Percentiles rank a stretch among this genome's conserved stretches.
Conservation (phyloP, 352 stramenopile species). For the Pythium phragmiticola region DNA sequence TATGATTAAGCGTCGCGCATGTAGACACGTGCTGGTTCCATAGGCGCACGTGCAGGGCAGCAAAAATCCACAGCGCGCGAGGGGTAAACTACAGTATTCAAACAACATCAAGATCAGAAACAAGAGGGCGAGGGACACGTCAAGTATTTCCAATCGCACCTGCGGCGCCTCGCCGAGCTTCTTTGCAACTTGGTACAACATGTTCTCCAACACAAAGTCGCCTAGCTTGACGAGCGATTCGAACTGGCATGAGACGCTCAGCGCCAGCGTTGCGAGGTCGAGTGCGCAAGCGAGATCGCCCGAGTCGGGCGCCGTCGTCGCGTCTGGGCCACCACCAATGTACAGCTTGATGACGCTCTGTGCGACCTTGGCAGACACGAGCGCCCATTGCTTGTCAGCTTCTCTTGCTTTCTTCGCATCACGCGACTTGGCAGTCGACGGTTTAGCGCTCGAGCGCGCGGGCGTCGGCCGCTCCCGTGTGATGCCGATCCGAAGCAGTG, state of each 20-base stretch:
- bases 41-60: slow-evolving; percentile 49
- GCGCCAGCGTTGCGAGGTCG: slow-evolving; percentile 50
- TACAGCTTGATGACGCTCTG: slow-evolving; percentile 69
- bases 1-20: slow-evolving; percentile 21
- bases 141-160: slow-evolving; percentile 22
- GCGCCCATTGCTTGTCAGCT: slow-evolving; percentile 31
- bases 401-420: slow-evolving; percentile 8
- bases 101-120: neutral
- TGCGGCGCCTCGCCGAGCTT: slow-evolving; percentile 57
- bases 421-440: neutral
- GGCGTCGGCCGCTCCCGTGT: neutral
- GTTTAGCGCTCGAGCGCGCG: neutral
- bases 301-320: neutral
- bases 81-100: slow-evolving; percentile 1
- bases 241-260: slow-evolving; percentile 48
- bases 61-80: slow-evolving; percentile 39
- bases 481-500: slow-evolving; percentile 10
- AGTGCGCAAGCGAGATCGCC: slow-evolving; percentile 38
- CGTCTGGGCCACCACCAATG: slow-evolving; percentile 13
- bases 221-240: slow-evolving; percentile 46
- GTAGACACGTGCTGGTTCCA: slow-evolving; percentile 41
- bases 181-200: slow-evolving; percentile 82
- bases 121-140: neutral
- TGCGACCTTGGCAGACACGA: slow-evolving; percentile 55
- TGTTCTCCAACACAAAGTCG: slow-evolving; percentile 70